Percentiles rank a stretch among this genome's conserved stretches.
Evolutionary conservation across 202 grass and related monocot species (phyloP).

Genomic region (Setaria italica): DNA sequence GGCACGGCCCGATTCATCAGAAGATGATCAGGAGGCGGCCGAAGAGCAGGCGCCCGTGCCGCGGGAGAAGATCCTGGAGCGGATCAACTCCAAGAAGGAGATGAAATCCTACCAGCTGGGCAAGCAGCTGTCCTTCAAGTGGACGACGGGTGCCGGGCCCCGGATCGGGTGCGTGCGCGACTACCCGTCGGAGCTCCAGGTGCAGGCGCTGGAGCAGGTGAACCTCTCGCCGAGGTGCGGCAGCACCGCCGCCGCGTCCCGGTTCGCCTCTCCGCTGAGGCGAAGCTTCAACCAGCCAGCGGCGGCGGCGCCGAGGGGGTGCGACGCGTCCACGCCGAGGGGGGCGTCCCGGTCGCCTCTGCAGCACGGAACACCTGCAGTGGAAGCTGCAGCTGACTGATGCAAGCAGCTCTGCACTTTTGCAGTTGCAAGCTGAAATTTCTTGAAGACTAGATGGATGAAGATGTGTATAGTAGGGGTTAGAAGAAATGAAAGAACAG

Average conservation of each 20-base stretch:
- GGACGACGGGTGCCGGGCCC: slow-evolving; percentile 82
- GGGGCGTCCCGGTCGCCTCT: slow-evolving; percentile 49
- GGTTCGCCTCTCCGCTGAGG: slow-evolving; percentile 50
- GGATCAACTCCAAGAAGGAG: slow-evolving; percentile 92
- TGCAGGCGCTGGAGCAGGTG: slow-evolving; percentile 75
- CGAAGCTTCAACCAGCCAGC: slow-evolving; percentile 46
- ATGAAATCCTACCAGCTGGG: slow-evolving; percentile 86
- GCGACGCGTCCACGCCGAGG: slow-evolving; percentile 46
- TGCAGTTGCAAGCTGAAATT: slow-evolving; percentile 12
- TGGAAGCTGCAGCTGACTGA: slow-evolving; percentile 18
- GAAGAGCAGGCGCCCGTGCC: slow-evolving; percentile 49
- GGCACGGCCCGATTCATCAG: neutral
- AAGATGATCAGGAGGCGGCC: slow-evolving; percentile 28
- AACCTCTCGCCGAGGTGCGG: slow-evolving; percentile 71
- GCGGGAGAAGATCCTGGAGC: slow-evolving; percentile 71
- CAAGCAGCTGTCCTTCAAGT: slow-evolving; percentile 82
- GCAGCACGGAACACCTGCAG: slow-evolving; percentile 16
- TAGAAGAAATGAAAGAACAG: slow-evolving; percentile 16
- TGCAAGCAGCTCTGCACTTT: neutral
- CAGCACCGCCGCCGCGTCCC: neutral
- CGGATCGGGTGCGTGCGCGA: slow-evolving; percentile 90
- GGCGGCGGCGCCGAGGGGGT: neutral
- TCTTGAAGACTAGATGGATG: slow-evolving; percentile 2
- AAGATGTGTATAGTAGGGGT: slow-evolving; percentile 9
- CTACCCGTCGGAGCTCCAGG: slow-evolving; percentile 85